A percentile compares a stretch with the other conserved stretches of the same genome.
Conservation (phyloP, 148 eudicot genomes). For the Spergularia marina region DNA sequence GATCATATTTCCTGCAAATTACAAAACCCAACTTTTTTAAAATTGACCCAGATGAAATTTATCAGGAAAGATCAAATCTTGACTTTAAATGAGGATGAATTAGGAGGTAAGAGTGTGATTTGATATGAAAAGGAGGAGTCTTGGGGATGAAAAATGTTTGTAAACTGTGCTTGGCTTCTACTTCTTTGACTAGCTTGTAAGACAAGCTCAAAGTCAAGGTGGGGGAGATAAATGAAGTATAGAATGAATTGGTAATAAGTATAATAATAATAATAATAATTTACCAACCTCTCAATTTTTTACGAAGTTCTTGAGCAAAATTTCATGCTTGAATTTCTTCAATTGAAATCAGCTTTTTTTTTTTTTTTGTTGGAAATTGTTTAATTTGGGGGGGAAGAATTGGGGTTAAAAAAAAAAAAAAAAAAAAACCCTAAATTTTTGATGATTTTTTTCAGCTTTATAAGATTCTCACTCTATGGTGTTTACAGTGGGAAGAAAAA, state of each 20-base stretch:
- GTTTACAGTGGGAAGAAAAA: constrained; percentile 8
- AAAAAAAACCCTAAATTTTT: constrained; percentile 19
- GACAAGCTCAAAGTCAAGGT: constrained; percentile 19
- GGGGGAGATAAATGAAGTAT: not conserved
- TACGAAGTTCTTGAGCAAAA: constrained; percentile 4
- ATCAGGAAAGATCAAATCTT: constrained; percentile 10
- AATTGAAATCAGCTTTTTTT: constrained; percentile 4
- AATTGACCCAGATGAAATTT: constrained; percentile 19
- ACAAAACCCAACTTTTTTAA: constrained; percentile 12
- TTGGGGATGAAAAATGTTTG: constrained; percentile 9
- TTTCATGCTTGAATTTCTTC: not conserved
- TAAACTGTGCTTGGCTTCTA: constrained; percentile 18
- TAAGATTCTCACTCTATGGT: constrained; percentile 12
- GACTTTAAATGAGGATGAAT: constrained; percentile 8
- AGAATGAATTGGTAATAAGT: constrained; percentile 1
- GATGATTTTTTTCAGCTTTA: not conserved
- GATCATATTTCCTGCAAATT: constrained; percentile 19
- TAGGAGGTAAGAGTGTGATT: not conserved
- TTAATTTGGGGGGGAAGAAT: constrained; percentile 1
- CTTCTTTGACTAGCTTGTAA: constrained; percentile 5
- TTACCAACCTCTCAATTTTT: not conserved
- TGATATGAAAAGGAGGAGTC: constrained; percentile 7
- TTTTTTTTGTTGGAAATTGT: not conserved
- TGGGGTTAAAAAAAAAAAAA: constrained; percentile 2
- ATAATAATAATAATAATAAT: too few species aligned